These are phyloP conservation scores for Thamnidium elegans DNA, from an alignment of 192 early-diverging fungal species.

Conservation along the genomic window DNA sequence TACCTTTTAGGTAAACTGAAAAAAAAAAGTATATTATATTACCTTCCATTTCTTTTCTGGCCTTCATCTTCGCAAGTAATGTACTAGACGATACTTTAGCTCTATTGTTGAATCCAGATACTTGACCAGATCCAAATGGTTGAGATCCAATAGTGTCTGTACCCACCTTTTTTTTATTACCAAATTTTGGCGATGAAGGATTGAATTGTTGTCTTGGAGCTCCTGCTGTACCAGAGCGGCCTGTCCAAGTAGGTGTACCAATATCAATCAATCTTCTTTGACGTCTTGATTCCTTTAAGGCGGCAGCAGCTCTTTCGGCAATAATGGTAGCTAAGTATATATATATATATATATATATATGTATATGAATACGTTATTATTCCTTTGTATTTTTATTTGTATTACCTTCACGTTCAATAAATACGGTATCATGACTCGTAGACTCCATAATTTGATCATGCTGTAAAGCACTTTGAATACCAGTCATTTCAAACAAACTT, in stretches of 20 bases:
- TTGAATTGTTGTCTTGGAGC: slow-evolving; percentile 14
- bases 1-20: background rate
- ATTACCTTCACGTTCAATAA: slow-evolving; percentile 71
- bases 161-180: background rate
- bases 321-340: slow-evolving; percentile 66
- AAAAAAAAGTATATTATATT: slow-evolving; percentile 16
- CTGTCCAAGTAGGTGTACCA: slow-evolving; percentile 89
- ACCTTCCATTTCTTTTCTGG: slow-evolving; percentile 40
- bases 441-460: slow-evolving; percentile 89
- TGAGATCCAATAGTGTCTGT: slow-evolving; percentile 4
- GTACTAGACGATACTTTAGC: background rate
- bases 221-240: slow-evolving; percentile 51
- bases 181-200: slow-evolving; percentile 2
- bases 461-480: slow-evolving; percentile 84
- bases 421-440: slow-evolving; percentile 54
- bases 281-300: slow-evolving; percentile 67
- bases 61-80: slow-evolving; percentile 39
- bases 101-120: slow-evolving; percentile 22
- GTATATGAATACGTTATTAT: background rate
- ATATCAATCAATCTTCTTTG: slow-evolving; percentile 42
- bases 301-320: slow-evolving; percentile 74
- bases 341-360: too few relatives aligned
- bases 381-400: background rate
- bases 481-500: slow-evolving; percentile 78
- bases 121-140: slow-evolving; percentile 26